Evolutionary conservation across 768 basidiomycete genomes (phyloP).

Genomic region (Termitomyces sp.): DNA sequence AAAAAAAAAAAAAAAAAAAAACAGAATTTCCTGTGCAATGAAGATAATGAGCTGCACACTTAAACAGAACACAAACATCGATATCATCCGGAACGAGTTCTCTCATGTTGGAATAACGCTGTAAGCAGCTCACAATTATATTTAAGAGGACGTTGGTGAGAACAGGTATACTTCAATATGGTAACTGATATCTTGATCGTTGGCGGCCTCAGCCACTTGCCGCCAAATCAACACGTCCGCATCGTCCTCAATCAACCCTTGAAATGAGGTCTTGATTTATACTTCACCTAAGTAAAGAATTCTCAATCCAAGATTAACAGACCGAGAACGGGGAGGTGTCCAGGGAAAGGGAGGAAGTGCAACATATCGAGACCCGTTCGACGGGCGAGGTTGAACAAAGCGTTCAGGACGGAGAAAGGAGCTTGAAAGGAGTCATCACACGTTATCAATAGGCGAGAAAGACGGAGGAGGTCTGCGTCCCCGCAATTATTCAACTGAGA

Average conservation of each 20-base stretch:
- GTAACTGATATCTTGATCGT: slow-evolving; percentile 27
- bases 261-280: slow-evolving; percentile 6
- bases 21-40: too few species aligned
- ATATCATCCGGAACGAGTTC: slow-evolving; percentile 40
- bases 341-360: slow-evolving; percentile 9
- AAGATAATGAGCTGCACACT: not conserved
- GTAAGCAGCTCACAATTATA: not conserved
- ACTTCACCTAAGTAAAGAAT: not conserved
- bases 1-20: too few species aligned
- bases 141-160: not conserved
- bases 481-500: not conserved
- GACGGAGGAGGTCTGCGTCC: slow-evolving; percentile 3
- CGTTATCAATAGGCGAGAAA: not conserved
- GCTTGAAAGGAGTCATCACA: not conserved
- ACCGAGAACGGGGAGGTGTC: slow-evolving; percentile 13
- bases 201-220: not conserved
- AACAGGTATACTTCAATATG: slow-evolving; percentile 31
- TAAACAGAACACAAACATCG: slow-evolving; percentile 27
- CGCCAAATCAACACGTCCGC: not conserved
- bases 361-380: not conserved
- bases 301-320: not conserved
- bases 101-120: slow-evolving; percentile 37
- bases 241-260: slow-evolving; percentile 11
- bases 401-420: slow-evolving; percentile 11
- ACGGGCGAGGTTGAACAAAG: slow-evolving; percentile 8